Evolutionary conservation across 495 filamentous ascomycete species (phyloP).

Genomic region (Copromyces sp.): DNA sequence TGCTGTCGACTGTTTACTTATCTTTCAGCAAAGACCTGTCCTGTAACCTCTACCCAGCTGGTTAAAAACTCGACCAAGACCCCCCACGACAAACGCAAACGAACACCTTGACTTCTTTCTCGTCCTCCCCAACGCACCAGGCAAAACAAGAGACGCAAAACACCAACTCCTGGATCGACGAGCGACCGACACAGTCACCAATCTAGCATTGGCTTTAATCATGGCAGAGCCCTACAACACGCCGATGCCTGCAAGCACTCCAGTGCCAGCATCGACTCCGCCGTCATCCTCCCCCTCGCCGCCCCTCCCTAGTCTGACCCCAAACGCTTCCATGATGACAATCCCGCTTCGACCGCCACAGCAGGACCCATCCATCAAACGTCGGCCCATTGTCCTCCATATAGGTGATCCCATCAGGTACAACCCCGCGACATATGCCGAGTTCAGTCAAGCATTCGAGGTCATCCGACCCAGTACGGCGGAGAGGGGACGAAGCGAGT

Average conservation of each 20-base stretch:
- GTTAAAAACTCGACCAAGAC: background rate
- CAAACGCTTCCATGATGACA: conserved; percentile 13
- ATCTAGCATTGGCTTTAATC: background rate
- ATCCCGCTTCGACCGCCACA: conserved; percentile 3
- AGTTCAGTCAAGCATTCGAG: conserved; percentile 47
- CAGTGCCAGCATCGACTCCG: conserved; percentile 33
- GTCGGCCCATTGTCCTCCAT: conserved; percentile 45
- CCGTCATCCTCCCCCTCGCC: conserved; percentile 33
- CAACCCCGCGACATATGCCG: conserved; percentile 47
- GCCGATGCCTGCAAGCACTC: conserved; percentile 33
- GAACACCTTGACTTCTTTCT: background rate
- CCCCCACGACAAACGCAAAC: background rate
- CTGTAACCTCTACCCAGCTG: background rate
- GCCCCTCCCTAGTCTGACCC: conserved; percentile 14
- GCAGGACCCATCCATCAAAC: conserved; percentile 10
- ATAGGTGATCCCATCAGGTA: conserved; percentile 60
- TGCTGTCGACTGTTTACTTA: background rate
- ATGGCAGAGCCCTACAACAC: conserved; percentile 44
- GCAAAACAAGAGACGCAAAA: background rate
- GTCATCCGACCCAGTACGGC: conserved; percentile 43
- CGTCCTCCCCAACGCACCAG: background rate
- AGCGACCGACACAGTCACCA: background rate
- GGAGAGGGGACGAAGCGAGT: conserved; percentile 46
- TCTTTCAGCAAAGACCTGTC: background rate
- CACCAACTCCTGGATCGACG: rapidly evolving